Conservation (phyloP, 202 grass and related monocot genomes). For the Panicum virgatum region DNA sequence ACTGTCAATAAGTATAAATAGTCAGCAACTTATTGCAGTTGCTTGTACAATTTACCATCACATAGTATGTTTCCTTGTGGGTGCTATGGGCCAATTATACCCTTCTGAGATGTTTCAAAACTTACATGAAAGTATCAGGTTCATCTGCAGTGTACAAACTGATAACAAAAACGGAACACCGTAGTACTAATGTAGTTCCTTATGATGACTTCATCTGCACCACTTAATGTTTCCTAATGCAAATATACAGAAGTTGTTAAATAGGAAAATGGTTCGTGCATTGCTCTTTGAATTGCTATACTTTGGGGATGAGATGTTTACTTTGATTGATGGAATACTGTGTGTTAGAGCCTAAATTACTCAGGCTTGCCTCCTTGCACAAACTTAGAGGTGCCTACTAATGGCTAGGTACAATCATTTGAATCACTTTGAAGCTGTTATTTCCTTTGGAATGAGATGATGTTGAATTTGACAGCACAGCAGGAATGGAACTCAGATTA, state of each 20-base stretch:
- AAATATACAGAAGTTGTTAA: neutral
- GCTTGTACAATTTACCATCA: neutral
- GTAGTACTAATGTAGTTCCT: neutral
- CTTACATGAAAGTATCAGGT: neutral
- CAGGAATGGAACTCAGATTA: neutral
- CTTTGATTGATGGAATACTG: constrained; percentile 2
- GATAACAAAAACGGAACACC: neutral
- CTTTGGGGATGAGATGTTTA: neutral
- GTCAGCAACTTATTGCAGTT: neutral
- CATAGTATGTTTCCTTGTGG: constrained; percentile 16
- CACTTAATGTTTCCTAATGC: neutral
- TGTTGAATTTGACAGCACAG: constrained; percentile 4
- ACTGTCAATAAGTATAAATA: neutral
- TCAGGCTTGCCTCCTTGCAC: neutral
- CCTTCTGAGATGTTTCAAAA: neutral
- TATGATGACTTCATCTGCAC: neutral
- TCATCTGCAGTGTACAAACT: neutral
- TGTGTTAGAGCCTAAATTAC: neutral
- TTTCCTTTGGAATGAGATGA: neutral
- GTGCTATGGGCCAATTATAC: neutral
- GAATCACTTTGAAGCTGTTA: neutral
- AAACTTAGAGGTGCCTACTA: constrained; percentile 17
- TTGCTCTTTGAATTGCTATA: neutral
- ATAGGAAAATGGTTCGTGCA: neutral
- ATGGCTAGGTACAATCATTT: constrained; percentile 1